Evolutionary conservation across 306 rosid species (phyloP).

Genomic region (Prunus dulcis): DNA sequence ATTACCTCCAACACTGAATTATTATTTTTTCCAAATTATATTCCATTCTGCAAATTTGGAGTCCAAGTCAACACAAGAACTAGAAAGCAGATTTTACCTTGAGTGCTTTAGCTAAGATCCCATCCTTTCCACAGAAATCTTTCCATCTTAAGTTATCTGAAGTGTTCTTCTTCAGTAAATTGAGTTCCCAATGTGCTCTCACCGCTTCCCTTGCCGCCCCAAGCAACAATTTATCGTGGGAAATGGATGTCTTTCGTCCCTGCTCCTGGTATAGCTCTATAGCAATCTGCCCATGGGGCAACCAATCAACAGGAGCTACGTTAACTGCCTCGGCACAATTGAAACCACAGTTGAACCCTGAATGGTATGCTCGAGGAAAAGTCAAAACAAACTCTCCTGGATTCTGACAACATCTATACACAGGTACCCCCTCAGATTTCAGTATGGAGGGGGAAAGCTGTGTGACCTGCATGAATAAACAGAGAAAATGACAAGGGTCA

Average conservation of each 20-base stretch:
- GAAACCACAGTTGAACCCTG: conserved; percentile 98
- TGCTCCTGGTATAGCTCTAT: conserved; percentile 79
- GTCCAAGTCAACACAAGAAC: conserved; percentile 17
- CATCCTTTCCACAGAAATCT: conserved; percentile 84
- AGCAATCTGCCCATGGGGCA: conserved; percentile 95
- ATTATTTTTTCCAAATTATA: background rate
- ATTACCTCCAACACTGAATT: background rate
- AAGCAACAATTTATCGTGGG: conserved; percentile 92
- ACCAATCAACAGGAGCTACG: conserved; percentile 98
- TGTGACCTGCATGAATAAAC: conserved; percentile 63
- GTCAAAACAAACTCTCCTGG: conserved; percentile 96
- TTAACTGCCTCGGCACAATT: conserved; percentile 99
- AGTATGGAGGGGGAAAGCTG: conserved; percentile 96
- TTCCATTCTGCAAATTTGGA: background rate
- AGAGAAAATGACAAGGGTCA: conserved; percentile 1
- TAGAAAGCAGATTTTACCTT: conserved; percentile 53
- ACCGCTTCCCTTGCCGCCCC: conserved; percentile 99
- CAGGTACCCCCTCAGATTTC: conserved; percentile 89
- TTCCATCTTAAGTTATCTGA: conserved; percentile 77
- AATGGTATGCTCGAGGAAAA: conserved; percentile 97
- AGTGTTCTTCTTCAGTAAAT: conserved; percentile 76
- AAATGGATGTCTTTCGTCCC: conserved; percentile 91
- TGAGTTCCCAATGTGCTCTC: conserved; percentile 94
- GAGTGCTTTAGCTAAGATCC: conserved; percentile 69
- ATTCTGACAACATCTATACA: conserved; percentile 92